phyloP scores from a whole-genome alignment of 2,329 filamentous ascomycete genomes.

The Colletotrichum salicis region DNA sequence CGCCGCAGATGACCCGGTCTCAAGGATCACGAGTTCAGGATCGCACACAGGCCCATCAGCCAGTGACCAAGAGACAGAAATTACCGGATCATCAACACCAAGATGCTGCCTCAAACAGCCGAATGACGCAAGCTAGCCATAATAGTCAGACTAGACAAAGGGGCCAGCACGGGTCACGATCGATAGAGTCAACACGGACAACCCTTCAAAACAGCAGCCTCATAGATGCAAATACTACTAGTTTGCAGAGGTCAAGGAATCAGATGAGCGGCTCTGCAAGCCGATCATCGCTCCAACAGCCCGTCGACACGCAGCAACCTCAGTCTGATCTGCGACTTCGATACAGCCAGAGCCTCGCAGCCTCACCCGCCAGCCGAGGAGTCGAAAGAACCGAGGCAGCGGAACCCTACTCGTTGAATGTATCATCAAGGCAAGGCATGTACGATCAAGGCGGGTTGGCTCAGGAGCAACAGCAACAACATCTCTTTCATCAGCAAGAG shows the following conservation, averaged over 20 bases:
- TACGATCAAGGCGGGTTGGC: slow-evolving; percentile 7
- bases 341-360: background rate
- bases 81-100: background rate
- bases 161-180: background rate
- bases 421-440: slow-evolving; percentile 2
- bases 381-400: background rate
- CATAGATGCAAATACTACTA: background rate
- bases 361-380: background rate
- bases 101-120: background rate
- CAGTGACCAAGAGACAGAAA: slow-evolving; percentile 12
- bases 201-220: background rate
- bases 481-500: background rate
- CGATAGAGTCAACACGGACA: background rate
- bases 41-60: background rate
- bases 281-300: background rate
- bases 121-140: background rate
- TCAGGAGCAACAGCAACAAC: background rate
- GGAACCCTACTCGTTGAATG: background rate
- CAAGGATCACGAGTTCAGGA: background rate
- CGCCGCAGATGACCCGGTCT: background rate
- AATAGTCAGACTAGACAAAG: background rate
- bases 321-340: background rate
- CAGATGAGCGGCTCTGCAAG: slow-evolving; percentile 1
- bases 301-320: background rate
- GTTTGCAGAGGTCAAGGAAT: background rate